Evolutionary conservation across 1,284 basidiomycete species (phyloP).

Genomic region (Marasmius oreades): DNA sequence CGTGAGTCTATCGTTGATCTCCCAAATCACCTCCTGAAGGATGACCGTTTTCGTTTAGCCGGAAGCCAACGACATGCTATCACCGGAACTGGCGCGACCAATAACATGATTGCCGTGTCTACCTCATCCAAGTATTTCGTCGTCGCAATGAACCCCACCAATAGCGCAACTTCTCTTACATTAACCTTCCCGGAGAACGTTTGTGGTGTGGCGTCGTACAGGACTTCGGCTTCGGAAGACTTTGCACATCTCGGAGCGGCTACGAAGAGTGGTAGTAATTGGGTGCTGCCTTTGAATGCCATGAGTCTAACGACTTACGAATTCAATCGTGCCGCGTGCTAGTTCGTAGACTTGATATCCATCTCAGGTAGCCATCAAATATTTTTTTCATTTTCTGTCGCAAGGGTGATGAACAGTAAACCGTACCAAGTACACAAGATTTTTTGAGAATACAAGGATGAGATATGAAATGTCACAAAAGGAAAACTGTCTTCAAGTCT

Average conservation of each 20-base stretch:
- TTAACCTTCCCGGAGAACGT: conserved; percentile 33
- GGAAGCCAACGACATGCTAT: conserved; percentile 31
- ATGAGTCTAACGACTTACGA: conserved; percentile 35
- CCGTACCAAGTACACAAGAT: too few relatives aligned
- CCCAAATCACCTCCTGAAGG: neutral
- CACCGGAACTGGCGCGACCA: conserved; percentile 27
- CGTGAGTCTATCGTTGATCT: conserved; percentile 21
- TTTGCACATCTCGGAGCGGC: conserved; percentile 27
- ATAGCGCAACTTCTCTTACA: conserved; percentile 25
- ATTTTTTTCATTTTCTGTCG: too few relatives aligned
- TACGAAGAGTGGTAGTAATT: conserved; percentile 20
- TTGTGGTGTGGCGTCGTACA: conserved; percentile 25
- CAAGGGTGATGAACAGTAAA: too few relatives aligned
- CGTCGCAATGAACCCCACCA: conserved; percentile 34
- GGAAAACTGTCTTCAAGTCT: neutral
- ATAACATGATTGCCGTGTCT: conserved; percentile 31
- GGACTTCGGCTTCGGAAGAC: conserved; percentile 33
- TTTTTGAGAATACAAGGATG: too few relatives aligned
- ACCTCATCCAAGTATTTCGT: conserved; percentile 27
- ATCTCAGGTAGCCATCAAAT: too few relatives aligned
- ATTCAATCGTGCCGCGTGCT: conserved; percentile 25
- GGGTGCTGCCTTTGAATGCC: conserved; percentile 26
- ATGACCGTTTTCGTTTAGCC: conserved; percentile 18
- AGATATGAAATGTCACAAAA: too few relatives aligned
- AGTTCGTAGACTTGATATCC: too few relatives aligned